Conservation (phyloP, 495 filamentous ascomycete genomes). For the Penicillium verhagenii region DNA sequence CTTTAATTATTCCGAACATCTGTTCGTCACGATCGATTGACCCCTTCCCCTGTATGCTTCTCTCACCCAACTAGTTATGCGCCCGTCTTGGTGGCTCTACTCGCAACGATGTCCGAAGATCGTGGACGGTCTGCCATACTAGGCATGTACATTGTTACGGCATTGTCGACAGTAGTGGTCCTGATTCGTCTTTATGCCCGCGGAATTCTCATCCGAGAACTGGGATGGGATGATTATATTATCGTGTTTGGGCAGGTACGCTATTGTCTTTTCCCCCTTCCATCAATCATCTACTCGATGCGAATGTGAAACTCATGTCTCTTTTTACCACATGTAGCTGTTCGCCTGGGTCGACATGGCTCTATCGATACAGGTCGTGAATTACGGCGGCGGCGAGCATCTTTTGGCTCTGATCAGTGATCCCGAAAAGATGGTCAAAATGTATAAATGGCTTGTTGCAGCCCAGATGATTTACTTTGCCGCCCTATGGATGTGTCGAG, state of each 20-base stretch:
- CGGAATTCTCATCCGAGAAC: conserved; percentile 4
- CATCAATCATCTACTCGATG: no score
- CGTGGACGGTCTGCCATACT: conserved; percentile 9
- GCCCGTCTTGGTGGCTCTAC: background rate
- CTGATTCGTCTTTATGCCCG: conserved; percentile 8
- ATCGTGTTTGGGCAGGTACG: conserved; percentile 8
- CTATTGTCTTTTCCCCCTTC: background rate
- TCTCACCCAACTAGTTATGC: no score
- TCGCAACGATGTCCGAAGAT: background rate
- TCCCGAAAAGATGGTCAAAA: conserved; percentile 5
- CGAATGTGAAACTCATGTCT: background rate
- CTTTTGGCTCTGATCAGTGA: background rate
- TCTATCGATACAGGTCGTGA: conserved; percentile 2
- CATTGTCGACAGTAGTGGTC: conserved; percentile 4
- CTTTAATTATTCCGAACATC: no score
- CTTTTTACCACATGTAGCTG: background rate
- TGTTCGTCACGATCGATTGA: no score
- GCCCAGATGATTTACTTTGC: conserved; percentile 22
- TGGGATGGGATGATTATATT: conserved; percentile 8
- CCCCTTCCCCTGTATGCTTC: no score
- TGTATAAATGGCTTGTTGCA: conserved; percentile 18
- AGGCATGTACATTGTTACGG: conserved; percentile 7
- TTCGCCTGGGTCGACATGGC: conserved; percentile 10
- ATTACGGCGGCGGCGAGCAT: conserved; percentile 6
- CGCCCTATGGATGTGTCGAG: conserved; percentile 19